Base-by-base conservation (phyloP, 305 asterid species). In the Rubia tinctorum region DNA sequence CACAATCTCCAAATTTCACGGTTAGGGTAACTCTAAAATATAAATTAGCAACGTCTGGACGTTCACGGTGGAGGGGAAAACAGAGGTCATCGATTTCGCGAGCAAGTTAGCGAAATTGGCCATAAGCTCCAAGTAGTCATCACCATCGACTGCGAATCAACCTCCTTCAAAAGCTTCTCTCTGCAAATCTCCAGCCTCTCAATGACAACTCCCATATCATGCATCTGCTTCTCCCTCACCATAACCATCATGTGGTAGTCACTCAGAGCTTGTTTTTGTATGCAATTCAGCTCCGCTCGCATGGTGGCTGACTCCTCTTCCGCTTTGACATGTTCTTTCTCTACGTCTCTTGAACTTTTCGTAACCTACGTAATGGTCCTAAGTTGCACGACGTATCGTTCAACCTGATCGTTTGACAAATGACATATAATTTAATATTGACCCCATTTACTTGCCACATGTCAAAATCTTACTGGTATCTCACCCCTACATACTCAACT, bases 1-100 rank as follows among this genome's bases (percentile, higher is more conserved):
- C 92, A 71, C 64, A 80, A 55, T 61, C 92, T 7, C 97, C 89
- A 70, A 59, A 79, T 55, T 69, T 64, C 72, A 72, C 12, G 81
- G 88, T 81, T 30, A 80, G 69, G 85, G 83, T 71, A 74, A 53
- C 25, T 43, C 7, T 30, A 30, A 30, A 25, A 60, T 23, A 18
- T 63, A 30, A 34, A 63, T 8, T 42, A 6, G 18, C 7, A n/a
- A n/a, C n/a, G n/a, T n/a, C n/a, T n/a, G n/a, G 27, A 65, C 37
- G 37, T 30, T 30, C 37, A 30, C 37, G 3, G 3, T 30, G 3
- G 37, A 30, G 37, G 37, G 2, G 37, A 30, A 30, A 30, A 30
- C 2, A 30, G 3, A 30, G 37, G 37, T 30, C 37, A 30, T 3
- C 3, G 37, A 30, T 30, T 30, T 30, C 3, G 3, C 4, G 37